phyloP scores from a whole-genome alignment of 164 flowering plant genomes.

The Cinnamomum micranthum region DNA sequence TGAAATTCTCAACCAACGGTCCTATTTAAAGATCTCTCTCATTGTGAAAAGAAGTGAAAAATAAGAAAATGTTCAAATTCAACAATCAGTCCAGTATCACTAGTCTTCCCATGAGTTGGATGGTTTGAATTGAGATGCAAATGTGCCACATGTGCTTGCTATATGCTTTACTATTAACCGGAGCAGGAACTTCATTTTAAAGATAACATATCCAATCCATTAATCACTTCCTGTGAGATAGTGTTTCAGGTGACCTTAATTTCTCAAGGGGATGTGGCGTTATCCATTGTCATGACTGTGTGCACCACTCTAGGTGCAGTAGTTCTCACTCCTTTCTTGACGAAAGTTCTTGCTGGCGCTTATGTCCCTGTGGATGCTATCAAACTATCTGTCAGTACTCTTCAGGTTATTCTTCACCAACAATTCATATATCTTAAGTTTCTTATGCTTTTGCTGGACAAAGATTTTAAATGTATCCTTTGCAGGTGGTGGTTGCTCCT shows the following conservation, averaged over 20 bases:
- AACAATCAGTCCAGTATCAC: too few relatives aligned
- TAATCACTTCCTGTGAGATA: conserved; percentile 30
- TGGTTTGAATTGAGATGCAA: too few relatives aligned
- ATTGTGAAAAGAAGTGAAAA: neutral
- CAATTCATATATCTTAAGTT: neutral
- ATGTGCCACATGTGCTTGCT: neutral
- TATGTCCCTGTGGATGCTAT: conserved; percentile 74
- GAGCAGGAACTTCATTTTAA: too few relatives aligned
- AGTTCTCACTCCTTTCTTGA: conserved; percentile 66
- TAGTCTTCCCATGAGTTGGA: too few relatives aligned
- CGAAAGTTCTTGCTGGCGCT: conserved; percentile 68
- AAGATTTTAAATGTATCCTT: neutral
- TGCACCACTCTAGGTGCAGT: conserved; percentile 84
- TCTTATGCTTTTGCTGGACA: neutral
- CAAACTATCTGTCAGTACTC: conserved; percentile 65
- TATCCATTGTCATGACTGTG: conserved; percentile 79
- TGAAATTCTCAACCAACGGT: too few relatives aligned
- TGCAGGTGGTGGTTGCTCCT: conserved; percentile 80
- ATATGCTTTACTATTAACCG: neutral
- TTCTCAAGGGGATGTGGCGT: conserved; percentile 84
- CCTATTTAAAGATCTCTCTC: neutral
- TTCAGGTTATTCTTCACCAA: conserved; percentile 45
- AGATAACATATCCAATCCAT: conserved; percentile 2
- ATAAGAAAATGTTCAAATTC: too few relatives aligned
- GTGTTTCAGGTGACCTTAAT: conserved; percentile 83